Conservation (phyloP, 2,329 filamentous ascomycete genomes). For the Hypoxylon sp. region DNA sequence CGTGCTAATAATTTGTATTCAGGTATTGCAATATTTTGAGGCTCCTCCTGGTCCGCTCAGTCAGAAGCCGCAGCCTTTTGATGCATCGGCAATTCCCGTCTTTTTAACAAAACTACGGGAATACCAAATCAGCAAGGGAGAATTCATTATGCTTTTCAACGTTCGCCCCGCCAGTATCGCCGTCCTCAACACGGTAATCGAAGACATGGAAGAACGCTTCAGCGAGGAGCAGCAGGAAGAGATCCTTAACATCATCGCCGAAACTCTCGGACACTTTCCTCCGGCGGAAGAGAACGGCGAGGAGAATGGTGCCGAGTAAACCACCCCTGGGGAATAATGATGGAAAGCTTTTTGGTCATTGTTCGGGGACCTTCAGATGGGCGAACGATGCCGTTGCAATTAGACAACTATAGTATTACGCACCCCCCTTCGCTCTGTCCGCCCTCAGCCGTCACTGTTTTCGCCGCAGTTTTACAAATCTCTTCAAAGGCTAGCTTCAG, state of each 20-base stretch:
- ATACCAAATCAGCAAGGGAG: constrained; percentile 74
- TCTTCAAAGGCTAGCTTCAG: constrained; percentile 69
- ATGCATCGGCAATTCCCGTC: constrained; percentile 61
- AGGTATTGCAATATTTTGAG: constrained; percentile 72
- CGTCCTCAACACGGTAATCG: constrained; percentile 71
- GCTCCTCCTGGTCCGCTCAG: constrained; percentile 67
- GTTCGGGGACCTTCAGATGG: neutral
- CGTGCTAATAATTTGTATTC: constrained; percentile 11
- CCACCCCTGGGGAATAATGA: constrained; percentile 37
- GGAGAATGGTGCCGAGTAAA: constrained; percentile 55
- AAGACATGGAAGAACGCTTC: constrained; percentile 73
- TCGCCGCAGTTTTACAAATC: constrained; percentile 67
- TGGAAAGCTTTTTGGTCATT: neutral
- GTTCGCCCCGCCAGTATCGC: constrained; percentile 68
- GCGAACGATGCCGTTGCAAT: neutral
- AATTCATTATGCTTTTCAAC: constrained; percentile 76
- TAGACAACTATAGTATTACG: constrained; percentile 39
- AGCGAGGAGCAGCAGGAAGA: constrained; percentile 68
- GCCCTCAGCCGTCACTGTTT: constrained; percentile 59
- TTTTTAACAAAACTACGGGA: constrained; percentile 67
- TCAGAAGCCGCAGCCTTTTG: constrained; percentile 66
- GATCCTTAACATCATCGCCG: constrained; percentile 67
- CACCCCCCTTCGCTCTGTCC: constrained; percentile 69
- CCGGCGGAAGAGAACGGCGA: constrained; percentile 51
- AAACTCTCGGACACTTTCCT: constrained; percentile 68